A percentile compares a stretch with the other conserved stretches of the same genome.
Evolutionary conservation across 2,329 filamentous ascomycete genomes (phyloP).

Genomic region (Alternaria burnsii): DNA sequence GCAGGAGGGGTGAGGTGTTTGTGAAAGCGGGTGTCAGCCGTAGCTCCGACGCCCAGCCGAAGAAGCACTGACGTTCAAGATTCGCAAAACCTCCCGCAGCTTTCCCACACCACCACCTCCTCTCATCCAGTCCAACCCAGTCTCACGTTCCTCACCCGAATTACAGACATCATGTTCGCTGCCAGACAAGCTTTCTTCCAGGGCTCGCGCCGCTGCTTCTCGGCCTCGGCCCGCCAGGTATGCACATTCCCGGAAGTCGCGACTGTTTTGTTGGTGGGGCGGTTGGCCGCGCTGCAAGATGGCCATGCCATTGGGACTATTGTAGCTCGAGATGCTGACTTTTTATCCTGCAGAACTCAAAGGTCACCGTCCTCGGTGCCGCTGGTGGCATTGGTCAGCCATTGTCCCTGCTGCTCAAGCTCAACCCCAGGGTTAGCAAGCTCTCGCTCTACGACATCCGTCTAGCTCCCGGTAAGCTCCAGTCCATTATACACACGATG

Average conservation of each 20-base stretch:
- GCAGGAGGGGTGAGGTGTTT: neutral
- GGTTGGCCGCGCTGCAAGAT: slow-evolving; percentile 9
- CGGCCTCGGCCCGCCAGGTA: slow-evolving; percentile 62
- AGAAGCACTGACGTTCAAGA: slow-evolving; percentile 30
- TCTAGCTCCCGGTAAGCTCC: slow-evolving; percentile 81
- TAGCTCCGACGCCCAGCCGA: slow-evolving; percentile 27
- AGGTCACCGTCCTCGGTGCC: slow-evolving; percentile 96
- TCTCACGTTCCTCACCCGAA: slow-evolving; percentile 31
- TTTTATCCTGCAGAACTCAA: slow-evolving; percentile 74
- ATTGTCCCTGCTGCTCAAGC: slow-evolving; percentile 96
- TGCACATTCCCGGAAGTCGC: slow-evolving; percentile 29
- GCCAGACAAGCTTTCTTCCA: slow-evolving; percentile 61
- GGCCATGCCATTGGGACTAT: slow-evolving; percentile 26
- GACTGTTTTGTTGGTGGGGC: slow-evolving; percentile 35
- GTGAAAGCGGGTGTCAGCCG: slow-evolving; percentile 29
- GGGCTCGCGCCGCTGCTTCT: slow-evolving; percentile 62
- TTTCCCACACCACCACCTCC: slow-evolving; percentile 23
- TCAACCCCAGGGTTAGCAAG: slow-evolving; percentile 92
- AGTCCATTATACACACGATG: neutral
- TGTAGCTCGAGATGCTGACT: slow-evolving; percentile 32
- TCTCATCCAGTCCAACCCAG: slow-evolving; percentile 38
- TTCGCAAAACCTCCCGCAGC: slow-evolving; percentile 37
- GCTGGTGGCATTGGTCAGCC: slow-evolving; percentile 98
- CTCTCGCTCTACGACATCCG: slow-evolving; percentile 98
- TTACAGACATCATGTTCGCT: slow-evolving; percentile 70